phyloP scores from a whole-genome alignment of 768 basidiomycete genomes.

The Porphyrellus cyaneotinctus region DNA sequence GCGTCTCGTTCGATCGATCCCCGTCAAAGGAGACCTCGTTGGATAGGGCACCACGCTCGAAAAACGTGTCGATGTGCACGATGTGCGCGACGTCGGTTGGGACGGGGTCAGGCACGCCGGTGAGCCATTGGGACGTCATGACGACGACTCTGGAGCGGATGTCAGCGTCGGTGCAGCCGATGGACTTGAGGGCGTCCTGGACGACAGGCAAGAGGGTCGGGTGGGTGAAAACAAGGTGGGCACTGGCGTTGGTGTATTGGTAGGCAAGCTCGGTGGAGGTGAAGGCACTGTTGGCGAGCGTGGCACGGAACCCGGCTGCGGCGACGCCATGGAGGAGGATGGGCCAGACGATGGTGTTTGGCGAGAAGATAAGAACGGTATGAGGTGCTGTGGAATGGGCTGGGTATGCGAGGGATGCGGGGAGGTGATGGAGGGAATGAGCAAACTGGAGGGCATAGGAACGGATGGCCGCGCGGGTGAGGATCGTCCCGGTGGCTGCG shows the following conservation, averaged over 20 bases:
- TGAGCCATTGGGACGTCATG: constrained; percentile 46
- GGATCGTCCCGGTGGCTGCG: constrained; percentile 48
- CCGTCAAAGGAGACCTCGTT: constrained; percentile 57
- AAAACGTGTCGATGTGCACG: constrained; percentile 44
- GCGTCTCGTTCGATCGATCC: constrained; percentile 50
- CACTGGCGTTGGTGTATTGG: constrained; percentile 67
- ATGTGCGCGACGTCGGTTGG: constrained; percentile 34
- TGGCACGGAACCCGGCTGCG: constrained; percentile 64
- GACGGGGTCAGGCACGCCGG: constrained; percentile 29
- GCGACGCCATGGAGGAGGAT: constrained; percentile 42
- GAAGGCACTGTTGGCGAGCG: constrained; percentile 72
- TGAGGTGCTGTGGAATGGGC: constrained; percentile 40
- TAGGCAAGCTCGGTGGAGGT: constrained; percentile 63
- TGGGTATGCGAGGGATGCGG: constrained; percentile 42
- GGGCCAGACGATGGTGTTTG: constrained; percentile 60
- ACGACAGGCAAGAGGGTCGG: constrained; percentile 58
- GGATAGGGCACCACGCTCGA: constrained; percentile 44
- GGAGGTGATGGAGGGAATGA: constrained; percentile 50
- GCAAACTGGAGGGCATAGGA: constrained; percentile 54
- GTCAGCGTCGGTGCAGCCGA: constrained; percentile 45
- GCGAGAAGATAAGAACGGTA: constrained; percentile 61
- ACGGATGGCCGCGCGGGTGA: constrained; percentile 55
- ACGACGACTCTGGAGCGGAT: constrained; percentile 56
- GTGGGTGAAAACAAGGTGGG: constrained; percentile 58
- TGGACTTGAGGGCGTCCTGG: constrained; percentile 49